phyloP scores from a whole-genome alignment of 306 rosid genomes.

The Quercus cerris region DNA sequence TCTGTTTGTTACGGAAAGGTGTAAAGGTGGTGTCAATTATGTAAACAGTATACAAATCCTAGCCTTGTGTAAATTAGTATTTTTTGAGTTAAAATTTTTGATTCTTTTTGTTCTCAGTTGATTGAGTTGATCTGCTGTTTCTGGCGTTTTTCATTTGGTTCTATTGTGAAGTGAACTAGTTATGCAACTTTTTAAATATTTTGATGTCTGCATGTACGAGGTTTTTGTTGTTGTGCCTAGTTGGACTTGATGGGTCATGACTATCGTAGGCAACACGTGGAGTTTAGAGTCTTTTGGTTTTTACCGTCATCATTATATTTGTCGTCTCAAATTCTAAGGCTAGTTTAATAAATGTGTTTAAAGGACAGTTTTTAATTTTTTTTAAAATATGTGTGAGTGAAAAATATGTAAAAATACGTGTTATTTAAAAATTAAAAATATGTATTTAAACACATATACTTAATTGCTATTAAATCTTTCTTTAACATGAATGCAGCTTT shows the following conservation, averaged over 20 bases:
- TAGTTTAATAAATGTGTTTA: no score
- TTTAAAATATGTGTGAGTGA: no score
- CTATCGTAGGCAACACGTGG: not conserved
- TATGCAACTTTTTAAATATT: not conserved
- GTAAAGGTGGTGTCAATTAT: not conserved
- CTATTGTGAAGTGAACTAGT: not conserved
- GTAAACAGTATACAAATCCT: not conserved
- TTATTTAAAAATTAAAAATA: no score
- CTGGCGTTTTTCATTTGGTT: not conserved
- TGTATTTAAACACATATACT: no score
- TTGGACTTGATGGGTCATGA: not conserved
- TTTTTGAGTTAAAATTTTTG: not conserved
- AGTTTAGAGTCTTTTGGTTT: conserved; percentile 7
- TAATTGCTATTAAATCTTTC: no score
- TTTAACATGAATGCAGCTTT: no score
- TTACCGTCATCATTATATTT: not conserved
- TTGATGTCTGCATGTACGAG: not conserved
- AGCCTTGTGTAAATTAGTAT: not conserved
- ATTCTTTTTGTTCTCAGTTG: conserved; percentile 14
- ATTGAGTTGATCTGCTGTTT: conserved; percentile 20
- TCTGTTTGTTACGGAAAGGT: not conserved
- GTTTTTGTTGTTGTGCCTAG: not conserved
- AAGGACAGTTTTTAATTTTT: no score
- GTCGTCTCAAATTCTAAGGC: not conserved
- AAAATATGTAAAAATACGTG: no score